These are phyloP conservation scores for Isatis lusitanica DNA, from an alignment of 441 rosid genomes.

Conservation along the genomic window DNA sequence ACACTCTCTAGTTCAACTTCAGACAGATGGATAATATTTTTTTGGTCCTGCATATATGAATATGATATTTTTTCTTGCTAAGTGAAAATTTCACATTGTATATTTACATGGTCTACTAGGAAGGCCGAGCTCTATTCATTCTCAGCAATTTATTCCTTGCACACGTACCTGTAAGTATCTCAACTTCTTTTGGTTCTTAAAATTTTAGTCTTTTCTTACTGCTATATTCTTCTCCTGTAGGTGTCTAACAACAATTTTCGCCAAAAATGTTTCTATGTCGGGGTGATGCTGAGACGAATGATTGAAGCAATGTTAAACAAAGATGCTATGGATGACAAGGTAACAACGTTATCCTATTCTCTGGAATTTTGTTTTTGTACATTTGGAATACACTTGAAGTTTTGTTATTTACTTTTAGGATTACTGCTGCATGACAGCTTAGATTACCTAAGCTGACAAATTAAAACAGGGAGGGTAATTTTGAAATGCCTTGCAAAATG, in stretches of 20 bases:
- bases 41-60: constrained; percentile 5
- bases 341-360: constrained; percentile 33
- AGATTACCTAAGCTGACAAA: constrained; percentile 1
- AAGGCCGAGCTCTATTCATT: constrained; percentile 59
- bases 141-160: constrained; percentile 88
- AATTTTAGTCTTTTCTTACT: constrained; percentile 22
- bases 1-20: not conserved
- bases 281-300: constrained; percentile 94
- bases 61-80: constrained; percentile 7
- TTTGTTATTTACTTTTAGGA: constrained; percentile 13
- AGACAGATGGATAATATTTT: not conserved
- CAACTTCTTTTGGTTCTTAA: constrained; percentile 5
- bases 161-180: constrained; percentile 75
- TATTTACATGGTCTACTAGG: constrained; percentile 48
- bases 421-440: constrained; percentile 6
- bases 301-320: constrained; percentile 93
- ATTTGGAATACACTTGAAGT: not conserved
- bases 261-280: constrained; percentile 92
- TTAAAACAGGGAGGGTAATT: not conserved
- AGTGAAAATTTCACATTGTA: not conserved
- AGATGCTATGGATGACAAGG: constrained; percentile 99
- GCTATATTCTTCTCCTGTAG: constrained; percentile 41
- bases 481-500: constrained; percentile 4
- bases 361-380: not conserved
- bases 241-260: constrained; percentile 70